These are phyloP conservation scores for Phytophthora nicotianae DNA, from an alignment of 352 stramenopile genomes.

Conservation along the genomic window DNA sequence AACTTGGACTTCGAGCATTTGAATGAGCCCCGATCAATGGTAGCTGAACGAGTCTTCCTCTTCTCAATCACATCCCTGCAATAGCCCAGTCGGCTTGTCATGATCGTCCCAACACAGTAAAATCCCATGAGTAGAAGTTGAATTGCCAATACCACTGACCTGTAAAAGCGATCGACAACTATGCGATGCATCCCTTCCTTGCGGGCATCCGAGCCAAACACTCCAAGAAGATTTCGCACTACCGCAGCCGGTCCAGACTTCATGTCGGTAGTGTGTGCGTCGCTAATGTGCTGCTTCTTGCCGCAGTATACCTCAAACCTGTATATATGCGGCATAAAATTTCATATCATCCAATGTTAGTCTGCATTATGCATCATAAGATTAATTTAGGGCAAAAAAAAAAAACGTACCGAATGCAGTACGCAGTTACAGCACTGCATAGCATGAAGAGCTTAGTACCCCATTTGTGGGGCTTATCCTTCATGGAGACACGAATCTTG, in stretches of 20 bases:
- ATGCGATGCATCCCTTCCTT: background rate
- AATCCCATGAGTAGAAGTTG: too few species aligned
- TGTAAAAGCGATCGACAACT: too few species aligned
- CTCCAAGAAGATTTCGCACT: background rate
- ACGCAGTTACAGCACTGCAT: background rate
- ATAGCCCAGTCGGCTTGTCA: background rate
- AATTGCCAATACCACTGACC: too few species aligned
- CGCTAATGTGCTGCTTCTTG: background rate
- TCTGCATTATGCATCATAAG: background rate
- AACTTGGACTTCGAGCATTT: background rate
- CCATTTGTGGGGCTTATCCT: background rate
- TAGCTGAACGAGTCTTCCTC: background rate
- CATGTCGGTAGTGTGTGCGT: background rate
- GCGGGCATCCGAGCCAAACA: background rate
- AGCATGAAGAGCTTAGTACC: background rate
- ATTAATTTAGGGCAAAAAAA: background rate
- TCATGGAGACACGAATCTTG: background rate
- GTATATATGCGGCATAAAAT: background rate
- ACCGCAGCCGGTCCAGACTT: background rate
- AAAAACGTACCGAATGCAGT: background rate
- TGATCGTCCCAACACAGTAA: too few species aligned
- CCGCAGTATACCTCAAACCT: background rate
- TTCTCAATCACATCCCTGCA: background rate
- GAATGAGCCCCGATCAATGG: background rate
- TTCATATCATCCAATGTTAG: background rate